Percentiles rank a stretch among this genome's conserved stretches.
Conservation (phyloP, 208 protist species). For the Leishmania mexicana region DNA sequence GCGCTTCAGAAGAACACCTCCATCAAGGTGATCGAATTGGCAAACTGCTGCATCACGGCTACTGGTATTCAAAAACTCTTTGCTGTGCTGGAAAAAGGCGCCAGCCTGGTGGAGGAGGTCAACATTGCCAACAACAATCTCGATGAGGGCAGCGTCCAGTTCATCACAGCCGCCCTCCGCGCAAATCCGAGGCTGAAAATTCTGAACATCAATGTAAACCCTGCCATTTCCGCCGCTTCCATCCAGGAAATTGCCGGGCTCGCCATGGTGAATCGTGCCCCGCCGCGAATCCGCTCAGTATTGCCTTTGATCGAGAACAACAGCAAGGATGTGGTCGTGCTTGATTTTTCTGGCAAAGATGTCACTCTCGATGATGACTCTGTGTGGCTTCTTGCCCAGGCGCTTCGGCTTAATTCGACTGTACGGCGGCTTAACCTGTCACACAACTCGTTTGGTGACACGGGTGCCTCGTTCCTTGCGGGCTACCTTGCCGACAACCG, state of each 20-base stretch:
- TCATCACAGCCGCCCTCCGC: conserved; percentile 62
- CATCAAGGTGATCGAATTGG: conserved; percentile 72
- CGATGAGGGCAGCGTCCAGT: conserved; percentile 47
- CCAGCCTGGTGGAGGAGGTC: conserved; percentile 61
- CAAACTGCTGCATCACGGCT: conserved; percentile 86
- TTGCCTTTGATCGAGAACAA: conserved; percentile 69
- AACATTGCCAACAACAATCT: conserved; percentile 90
- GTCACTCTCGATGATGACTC: conserved; percentile 67
- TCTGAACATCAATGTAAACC: conserved; percentile 83
- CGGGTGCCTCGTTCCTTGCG: conserved; percentile 61
- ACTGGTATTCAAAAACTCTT: conserved; percentile 65
- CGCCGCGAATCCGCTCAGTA: conserved; percentile 53
- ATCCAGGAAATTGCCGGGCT: conserved; percentile 73
- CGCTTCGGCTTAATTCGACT: conserved; percentile 55
- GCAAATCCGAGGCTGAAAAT: conserved; percentile 62
- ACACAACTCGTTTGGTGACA: conserved; percentile 84
- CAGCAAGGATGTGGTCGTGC: conserved; percentile 32
- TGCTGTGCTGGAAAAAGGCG: conserved; percentile 44
- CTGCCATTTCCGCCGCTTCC: conserved; percentile 48
- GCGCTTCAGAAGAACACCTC: conserved; percentile 68
- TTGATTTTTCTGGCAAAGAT: conserved; percentile 68
- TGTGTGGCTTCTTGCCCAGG: conserved; percentile 70
- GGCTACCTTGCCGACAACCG: conserved; percentile 70
- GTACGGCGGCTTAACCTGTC: conserved; percentile 76
- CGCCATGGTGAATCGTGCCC: conserved; percentile 73